Evolutionary conservation across 73 alveolate genomes (phyloP), one percentile per base, ranked within the genome.

Genomic region (Halteria grandinella): DNA sequence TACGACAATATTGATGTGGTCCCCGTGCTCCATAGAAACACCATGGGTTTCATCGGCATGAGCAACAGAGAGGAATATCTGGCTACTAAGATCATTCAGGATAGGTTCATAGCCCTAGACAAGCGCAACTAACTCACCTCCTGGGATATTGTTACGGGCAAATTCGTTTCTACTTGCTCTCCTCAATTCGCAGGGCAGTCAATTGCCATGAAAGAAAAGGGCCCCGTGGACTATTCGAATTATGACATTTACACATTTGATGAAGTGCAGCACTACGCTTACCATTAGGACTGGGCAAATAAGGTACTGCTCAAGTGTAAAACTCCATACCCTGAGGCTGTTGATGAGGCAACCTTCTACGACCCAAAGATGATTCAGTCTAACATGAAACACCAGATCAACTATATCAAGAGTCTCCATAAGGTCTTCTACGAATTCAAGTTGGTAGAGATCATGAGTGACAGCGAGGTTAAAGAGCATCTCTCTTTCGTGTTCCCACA

Each of bases 11-110:
- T 66, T 25, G 64, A 21, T 14, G 54, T 66, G 24, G 28, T 66
- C 41, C 81, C 81, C 6, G 66, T 25, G 4, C 69, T 66, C 15
- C 81, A 66, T 25, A 43, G 69, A 66, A 66, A 66, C 52, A 45
- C 69, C 1, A 37, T 66, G 14, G 20, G 52, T 20, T 66, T 66
- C 54, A 66, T 66, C 21, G 81, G 69, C 18, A 40, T 43, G 69
- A 59, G 32, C 24, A 48, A 48, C 51, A 18, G 51, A 10, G 29
- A n/a, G 14, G 34, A 66, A 3, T 66, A 66, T 21, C 52, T 66
- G 23, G 81, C 81, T 7, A 32, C 66, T 27, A 8, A 37, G 28
- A 41, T 43, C 14, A 66, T 43, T 45, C 54, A 48, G 5, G 81
- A 66, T 29, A 27, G 29, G n/a, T 66, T 45, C 36, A 41, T 43